Conservation (phyloP, 179 eudicot genomes). For the Nepenthes alata region DNA sequence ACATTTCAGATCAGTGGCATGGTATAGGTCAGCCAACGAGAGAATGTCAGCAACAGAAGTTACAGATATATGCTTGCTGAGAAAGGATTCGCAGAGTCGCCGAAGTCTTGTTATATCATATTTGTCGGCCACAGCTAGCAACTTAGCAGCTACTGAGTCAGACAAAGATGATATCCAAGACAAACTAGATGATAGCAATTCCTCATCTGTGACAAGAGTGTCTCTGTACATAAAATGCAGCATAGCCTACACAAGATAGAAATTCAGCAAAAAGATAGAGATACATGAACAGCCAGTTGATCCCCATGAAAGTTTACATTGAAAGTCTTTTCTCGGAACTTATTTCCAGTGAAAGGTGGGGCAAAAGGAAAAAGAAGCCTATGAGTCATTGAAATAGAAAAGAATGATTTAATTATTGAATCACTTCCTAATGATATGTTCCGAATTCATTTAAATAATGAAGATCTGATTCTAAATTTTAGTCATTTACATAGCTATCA, state of each 20-base stretch:
- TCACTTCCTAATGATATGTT: too few species aligned
- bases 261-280: not conserved
- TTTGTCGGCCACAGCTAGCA: slow-evolving; percentile 64
- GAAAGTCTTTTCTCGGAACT: too few species aligned
- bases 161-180: slow-evolving; percentile 25
- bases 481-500: too few species aligned
- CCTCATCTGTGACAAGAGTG: slow-evolving; percentile 47
- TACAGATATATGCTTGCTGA: slow-evolving; percentile 69
- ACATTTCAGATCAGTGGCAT: slow-evolving; percentile 52
- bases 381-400: too few species aligned
- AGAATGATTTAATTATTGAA: too few species aligned
- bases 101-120: slow-evolving; percentile 59
- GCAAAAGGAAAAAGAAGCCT: too few species aligned
- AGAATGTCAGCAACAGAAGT: slow-evolving; percentile 43
- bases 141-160: slow-evolving; percentile 46
- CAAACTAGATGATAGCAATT: slow-evolving; percentile 31
- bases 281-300: not conserved
- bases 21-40: slow-evolving; percentile 46
- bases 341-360: too few species aligned
- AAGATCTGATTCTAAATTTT: too few species aligned
- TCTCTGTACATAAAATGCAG: slow-evolving; percentile 65
- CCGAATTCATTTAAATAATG: too few species aligned
- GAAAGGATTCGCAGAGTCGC: slow-evolving; percentile 53
- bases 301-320: not conserved
- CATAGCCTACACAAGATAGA: slow-evolving; percentile 44